Evolutionary conservation across 129 eudicot species (phyloP).

Genomic region (Ambrosia artemisiifolia): DNA sequence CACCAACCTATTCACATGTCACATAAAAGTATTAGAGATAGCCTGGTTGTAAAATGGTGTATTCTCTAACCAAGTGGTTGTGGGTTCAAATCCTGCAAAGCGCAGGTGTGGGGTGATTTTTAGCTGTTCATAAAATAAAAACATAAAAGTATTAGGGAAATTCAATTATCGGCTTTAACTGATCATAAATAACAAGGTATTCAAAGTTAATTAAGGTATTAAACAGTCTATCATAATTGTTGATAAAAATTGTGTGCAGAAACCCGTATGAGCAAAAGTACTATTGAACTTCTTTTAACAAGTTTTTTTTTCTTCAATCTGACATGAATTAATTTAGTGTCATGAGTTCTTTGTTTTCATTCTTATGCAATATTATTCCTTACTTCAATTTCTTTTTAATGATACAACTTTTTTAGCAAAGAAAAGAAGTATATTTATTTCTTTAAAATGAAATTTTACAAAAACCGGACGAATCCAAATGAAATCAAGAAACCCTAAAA

Average conservation of each 20-base stretch:
- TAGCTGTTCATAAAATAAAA: too few relatives aligned
- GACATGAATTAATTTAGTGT: background rate
- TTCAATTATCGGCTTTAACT: background rate
- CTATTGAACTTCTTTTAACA: background rate
- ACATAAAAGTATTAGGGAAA: background rate
- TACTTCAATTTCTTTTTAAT: background rate
- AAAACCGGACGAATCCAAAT: too few relatives aligned
- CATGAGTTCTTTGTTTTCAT: background rate
- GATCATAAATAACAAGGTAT: background rate
- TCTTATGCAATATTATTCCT: background rate
- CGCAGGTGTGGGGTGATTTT: too few relatives aligned
- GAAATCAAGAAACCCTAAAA: background rate
- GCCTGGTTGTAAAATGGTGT: too few relatives aligned
- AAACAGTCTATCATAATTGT: background rate
- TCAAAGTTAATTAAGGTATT: slow-evolving; percentile 2
- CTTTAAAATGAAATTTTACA: too few relatives aligned
- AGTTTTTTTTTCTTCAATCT: background rate
- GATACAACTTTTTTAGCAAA: background rate
- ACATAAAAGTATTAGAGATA: background rate
- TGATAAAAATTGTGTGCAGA: background rate
- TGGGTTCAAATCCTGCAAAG: too few relatives aligned
- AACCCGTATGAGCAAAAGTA: background rate
- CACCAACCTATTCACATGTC: slow-evolving; percentile 20
- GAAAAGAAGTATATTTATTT: too few relatives aligned
- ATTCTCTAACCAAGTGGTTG: too few relatives aligned